Percentiles rank a stretch among this genome's conserved stretches.
These are phyloP conservation scores for Porodaedalea pini DNA, from an alignment of 1,284 basidiomycete species.

Conservation along the genomic window DNA sequence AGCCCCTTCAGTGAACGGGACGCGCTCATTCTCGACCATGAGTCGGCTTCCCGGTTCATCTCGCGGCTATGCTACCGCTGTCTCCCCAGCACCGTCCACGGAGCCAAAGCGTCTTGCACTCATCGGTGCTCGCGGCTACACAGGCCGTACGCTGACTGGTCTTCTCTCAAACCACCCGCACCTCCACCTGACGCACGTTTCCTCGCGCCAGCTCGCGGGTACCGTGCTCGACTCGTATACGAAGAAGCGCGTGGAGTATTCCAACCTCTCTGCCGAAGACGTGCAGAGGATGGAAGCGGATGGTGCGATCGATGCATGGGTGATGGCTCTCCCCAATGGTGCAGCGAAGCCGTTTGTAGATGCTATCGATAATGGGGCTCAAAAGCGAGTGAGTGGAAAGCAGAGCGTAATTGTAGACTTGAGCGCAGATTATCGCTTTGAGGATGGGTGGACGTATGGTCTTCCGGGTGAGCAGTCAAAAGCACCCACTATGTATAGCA, in stretches of 20 bases:
- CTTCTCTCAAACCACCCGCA: conserved; percentile 85
- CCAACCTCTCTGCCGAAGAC: conserved; percentile 73
- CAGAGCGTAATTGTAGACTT: conserved; percentile 86
- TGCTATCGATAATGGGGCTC: conserved; percentile 79
- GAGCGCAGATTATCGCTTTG: conserved; percentile 94
- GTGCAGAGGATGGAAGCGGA: conserved; percentile 85
- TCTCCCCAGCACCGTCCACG: conserved; percentile 39
- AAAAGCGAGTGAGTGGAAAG: conserved; percentile 47
- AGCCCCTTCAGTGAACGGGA: conserved; percentile 34
- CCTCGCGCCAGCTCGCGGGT: conserved; percentile 92
- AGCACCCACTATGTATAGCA: conserved; percentile 17
- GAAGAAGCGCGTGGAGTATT: conserved; percentile 74
- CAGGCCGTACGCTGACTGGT: conserved; percentile 87
- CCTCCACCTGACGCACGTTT: conserved; percentile 90
- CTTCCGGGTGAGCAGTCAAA: conserved; percentile 84
- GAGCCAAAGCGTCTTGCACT: conserved; percentile 87
- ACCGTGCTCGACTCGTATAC: conserved; percentile 78
- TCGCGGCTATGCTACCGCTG: conserved; percentile 52
- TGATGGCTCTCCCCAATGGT: conserved; percentile 98
- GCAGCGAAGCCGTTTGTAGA: conserved; percentile 97
- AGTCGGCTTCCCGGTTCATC: conserved; percentile 38
- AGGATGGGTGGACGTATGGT: conserved; percentile 94
- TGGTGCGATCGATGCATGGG: conserved; percentile 91
- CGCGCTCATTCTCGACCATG: conserved; percentile 72
- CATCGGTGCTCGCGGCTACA: conserved; percentile 95